Base-by-base conservation (phyloP, 2,329 filamentous ascomycete species). In the Lomentospora prolificans region DNA sequence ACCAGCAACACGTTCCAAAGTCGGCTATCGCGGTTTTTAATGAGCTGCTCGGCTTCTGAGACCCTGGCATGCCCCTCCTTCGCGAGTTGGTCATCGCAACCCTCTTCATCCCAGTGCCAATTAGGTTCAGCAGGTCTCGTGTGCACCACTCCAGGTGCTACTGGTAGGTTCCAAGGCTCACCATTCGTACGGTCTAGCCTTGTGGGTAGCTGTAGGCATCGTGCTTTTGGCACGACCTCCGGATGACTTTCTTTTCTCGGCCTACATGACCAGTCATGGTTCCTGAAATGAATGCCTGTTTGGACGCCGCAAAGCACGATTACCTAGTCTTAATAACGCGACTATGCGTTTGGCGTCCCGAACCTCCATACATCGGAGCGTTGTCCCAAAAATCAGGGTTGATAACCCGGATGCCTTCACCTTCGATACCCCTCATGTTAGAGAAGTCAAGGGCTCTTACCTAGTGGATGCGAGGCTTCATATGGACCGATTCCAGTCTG, bases 181-280 rank as follows among this genome's bases (percentile, higher is more conserved):
- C 64, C 61, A 67, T 60, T 2, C 70, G 65, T 9, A 73, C 56
- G 0, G 71, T 72, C 58, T 74, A 67, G 51, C 74, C 66, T 57
- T 73, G 67, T 10, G 73, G 27, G 52, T 69, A 72, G 0, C 61
- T 68, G 57, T 74, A 73, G 14, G 70, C 55, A 58, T 72, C 70
- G 17, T 71, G 59, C 58, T 74, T 71, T 48, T 68, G 60, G 0
- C 62, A 58, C 0, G 74, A 57, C 19, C 64, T 62, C 1, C 54
- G 51, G n/a, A 69, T 56, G 3, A 59, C 30, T 2, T 64, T 58
- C n/a, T n/a, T 0, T 63, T 57, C 3, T 58, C 53, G 1, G 67
- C 69, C 68, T 69, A 74, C 0, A 69, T 73, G 71, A 72, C 71
- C 72, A 74, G 57, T 70, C 62, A 59, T 75, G 71, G 22, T 66